Evolutionary conservation across 2,329 filamentous ascomycete species (phyloP), one percentile per base, ranked within the genome.

Genomic region (Aspergillus fijiensis): DNA sequence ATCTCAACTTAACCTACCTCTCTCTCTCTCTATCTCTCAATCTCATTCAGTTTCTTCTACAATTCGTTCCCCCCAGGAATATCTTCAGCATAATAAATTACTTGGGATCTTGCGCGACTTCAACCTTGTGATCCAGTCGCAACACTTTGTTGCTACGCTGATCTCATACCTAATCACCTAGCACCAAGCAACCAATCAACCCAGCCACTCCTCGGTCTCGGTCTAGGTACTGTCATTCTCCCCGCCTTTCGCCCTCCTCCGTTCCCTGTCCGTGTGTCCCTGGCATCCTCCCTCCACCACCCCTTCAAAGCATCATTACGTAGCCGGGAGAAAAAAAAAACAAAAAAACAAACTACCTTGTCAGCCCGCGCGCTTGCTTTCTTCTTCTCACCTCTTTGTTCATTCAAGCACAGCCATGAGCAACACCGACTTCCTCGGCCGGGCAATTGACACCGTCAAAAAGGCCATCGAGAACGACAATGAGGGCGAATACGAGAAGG

Each of bases 381-480:
- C 35, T 12, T 14, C 35, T 14, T 16, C 3, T 10, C 14, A 35
- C 16, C 39, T 14, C 14, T n/a, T 9, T n/a, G 6, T 45, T 45
- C 39, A 16, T 23, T 23, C 23, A 4, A 23, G 4, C 39, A 45
- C 16, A 45, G 39, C 39, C 70, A 97, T 97, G 93, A 96, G 92
- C 69, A 92, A 93, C 76, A 96, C 92, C 77, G 95, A 99, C 81
- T 99, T 98, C 76, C 87, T 97, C 72, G 93, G 93, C 73, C 92
- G 94, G 71, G 95, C 95, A 71, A 98, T 98, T 82, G 92, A 96
- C 73, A 89, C 91, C 77, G 94, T 99, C 72, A 96, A 96, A 80
- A 96, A 96, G 79, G 95, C 95, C 68, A 98, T 99, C 81, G 93
- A 96, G 76, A 88, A 90, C 70, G 95, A 99, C 81, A 96, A 94